phyloP scores from a whole-genome alignment of 78 protist species.

The Dictyostelium firmibasis region DNA sequence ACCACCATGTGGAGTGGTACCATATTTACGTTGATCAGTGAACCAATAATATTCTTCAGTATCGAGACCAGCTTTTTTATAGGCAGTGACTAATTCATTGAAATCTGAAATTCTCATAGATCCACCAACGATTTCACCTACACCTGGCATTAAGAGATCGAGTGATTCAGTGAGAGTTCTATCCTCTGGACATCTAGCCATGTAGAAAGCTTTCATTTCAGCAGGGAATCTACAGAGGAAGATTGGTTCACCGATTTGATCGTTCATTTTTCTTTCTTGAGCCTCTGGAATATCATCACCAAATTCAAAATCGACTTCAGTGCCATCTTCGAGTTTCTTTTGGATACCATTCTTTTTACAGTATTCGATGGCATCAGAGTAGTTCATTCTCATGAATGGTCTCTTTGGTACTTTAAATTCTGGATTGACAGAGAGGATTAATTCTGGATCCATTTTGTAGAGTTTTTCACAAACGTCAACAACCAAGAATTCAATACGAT shows the following conservation, averaged over 20 bases:
- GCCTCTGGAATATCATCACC: conserved; percentile 98
- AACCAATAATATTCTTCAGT: conserved; percentile 96
- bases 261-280: conserved; percentile 96
- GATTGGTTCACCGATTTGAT: conserved; percentile 93
- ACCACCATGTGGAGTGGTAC: conserved; percentile 98
- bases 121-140: conserved; percentile 99
- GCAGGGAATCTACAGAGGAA: conserved; percentile 95
- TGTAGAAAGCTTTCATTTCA: conserved; percentile 97
- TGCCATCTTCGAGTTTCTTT: conserved; percentile 83
- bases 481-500: conserved; percentile 90
- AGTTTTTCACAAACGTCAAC: conserved; percentile 83
- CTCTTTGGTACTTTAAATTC: conserved; percentile 82
- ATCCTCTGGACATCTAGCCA: conserved; percentile 88
- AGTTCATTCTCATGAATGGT: conserved; percentile 94
- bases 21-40: conserved; percentile 96
- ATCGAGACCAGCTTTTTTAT: conserved; percentile 89
- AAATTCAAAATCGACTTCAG: conserved; percentile 70
- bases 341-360: conserved; percentile 84
- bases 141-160: conserved; percentile 96
- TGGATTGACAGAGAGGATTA: conserved; percentile 88
- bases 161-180: conserved; percentile 81
- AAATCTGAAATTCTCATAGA: conserved; percentile 92
- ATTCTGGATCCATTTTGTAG: conserved; percentile 17
- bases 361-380: conserved; percentile 92
- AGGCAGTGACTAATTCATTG: conserved; percentile 85